phyloP scores from a whole-genome alignment of 768 basidiomycete genomes.

The Boletus sp. region DNA sequence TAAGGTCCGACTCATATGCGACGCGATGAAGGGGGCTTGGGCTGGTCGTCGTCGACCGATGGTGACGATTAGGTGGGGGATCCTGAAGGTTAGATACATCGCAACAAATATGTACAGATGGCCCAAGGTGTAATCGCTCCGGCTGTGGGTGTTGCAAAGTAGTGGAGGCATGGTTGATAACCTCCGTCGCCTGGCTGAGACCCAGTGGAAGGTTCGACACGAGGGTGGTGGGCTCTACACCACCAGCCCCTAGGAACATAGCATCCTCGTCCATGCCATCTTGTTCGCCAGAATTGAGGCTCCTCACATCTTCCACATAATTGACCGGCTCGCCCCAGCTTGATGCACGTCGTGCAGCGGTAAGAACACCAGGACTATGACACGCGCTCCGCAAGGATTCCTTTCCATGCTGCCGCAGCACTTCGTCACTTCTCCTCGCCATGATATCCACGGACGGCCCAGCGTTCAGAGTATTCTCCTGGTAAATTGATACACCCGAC shows the following conservation, averaged over 20 bases:
- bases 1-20: slow-evolving; percentile 30
- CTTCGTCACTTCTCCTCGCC: slow-evolving; percentile 46
- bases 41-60: slow-evolving; percentile 35
- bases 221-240: slow-evolving; percentile 35
- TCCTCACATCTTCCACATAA: slow-evolving; percentile 40
- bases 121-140: slow-evolving; percentile 23
- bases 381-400: slow-evolving; percentile 24
- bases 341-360: slow-evolving; percentile 55
- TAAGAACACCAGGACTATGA: slow-evolving; percentile 30
- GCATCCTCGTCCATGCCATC: slow-evolving; percentile 49
- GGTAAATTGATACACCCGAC: slow-evolving; percentile 30
- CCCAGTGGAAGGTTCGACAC: slow-evolving; percentile 36
- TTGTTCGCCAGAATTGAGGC: slow-evolving; percentile 44
- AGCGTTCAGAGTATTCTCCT: slow-evolving; percentile 14
- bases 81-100: slow-evolving; percentile 25
- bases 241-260: slow-evolving; percentile 50
- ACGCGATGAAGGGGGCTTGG: slow-evolving; percentile 39
- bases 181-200: slow-evolving; percentile 24
- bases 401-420: slow-evolving; percentile 29
- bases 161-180: slow-evolving; percentile 15
- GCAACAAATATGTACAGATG: slow-evolving; percentile 21
- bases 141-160: slow-evolving; percentile 31
- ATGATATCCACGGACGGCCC: slow-evolving; percentile 21
- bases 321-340: slow-evolving; percentile 58
- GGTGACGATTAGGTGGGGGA: slow-evolving; percentile 19